These are phyloP conservation scores for Tephrocybe sp. DNA, from an alignment of 768 basidiomycete genomes.

Conservation along the genomic window DNA sequence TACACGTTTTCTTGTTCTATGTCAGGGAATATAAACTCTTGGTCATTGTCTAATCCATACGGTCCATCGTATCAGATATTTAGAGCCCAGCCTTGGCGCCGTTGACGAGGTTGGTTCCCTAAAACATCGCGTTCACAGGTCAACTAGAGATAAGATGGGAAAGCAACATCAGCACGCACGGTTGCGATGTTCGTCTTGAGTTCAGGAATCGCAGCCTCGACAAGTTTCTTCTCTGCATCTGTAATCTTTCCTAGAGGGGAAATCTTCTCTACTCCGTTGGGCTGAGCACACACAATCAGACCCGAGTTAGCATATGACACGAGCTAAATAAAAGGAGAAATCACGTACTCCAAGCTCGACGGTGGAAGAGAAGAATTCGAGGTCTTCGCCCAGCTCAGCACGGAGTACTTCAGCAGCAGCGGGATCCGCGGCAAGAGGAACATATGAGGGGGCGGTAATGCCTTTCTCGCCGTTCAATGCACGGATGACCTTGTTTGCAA, in stretches of 20 bases:
- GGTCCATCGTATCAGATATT: not conserved
- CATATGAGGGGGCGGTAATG: slow-evolving; percentile 80
- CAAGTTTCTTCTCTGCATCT: slow-evolving; percentile 67
- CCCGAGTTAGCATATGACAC: not conserved
- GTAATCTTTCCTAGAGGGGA: slow-evolving; percentile 74
- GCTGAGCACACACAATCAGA: slow-evolving; percentile 41
- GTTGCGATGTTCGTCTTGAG: slow-evolving; percentile 69
- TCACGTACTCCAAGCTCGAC: slow-evolving; percentile 81
- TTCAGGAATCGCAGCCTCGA: slow-evolving; percentile 82
- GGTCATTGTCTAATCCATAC: slow-evolving; percentile 1
- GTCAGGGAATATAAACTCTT: not conserved
- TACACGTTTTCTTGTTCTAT: slow-evolving; percentile 9
- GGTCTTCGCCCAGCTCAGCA: slow-evolving; percentile 69
- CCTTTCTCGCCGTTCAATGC: slow-evolving; percentile 88
- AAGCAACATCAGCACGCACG: slow-evolving; percentile 33
- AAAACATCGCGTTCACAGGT: not conserved
- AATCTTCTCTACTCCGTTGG: slow-evolving; percentile 81
- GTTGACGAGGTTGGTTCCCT: slow-evolving; percentile 37
- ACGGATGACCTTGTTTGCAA: slow-evolving; percentile 76
- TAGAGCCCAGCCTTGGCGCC: slow-evolving; percentile 28
- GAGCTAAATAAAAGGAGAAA: not conserved
- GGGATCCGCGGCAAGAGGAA: slow-evolving; percentile 72
- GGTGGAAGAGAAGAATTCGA: slow-evolving; percentile 87
- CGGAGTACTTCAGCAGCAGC: slow-evolving; percentile 70
- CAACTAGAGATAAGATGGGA: not conserved